A percentile compares a stretch with the other conserved stretches of the same genome.
These are phyloP conservation scores for Plasmodium malariae DNA, from an alignment of 169 alveolate species.

Conservation along the genomic window DNA sequence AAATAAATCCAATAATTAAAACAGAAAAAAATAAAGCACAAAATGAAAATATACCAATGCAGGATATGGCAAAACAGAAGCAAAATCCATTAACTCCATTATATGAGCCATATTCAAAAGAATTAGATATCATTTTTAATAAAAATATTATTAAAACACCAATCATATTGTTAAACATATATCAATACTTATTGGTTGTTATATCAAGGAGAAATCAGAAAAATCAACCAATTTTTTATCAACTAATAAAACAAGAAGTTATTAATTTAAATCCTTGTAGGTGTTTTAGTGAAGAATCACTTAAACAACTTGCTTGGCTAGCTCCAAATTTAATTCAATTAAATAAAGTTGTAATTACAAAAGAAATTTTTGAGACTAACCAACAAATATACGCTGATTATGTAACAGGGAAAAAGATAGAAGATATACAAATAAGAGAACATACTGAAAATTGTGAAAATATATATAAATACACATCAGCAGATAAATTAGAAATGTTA, in stretches of 20 bases:
- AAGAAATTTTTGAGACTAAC: slow-evolving; percentile 54
- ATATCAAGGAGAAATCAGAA: slow-evolving; percentile 62
- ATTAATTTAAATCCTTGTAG: slow-evolving; percentile 8
- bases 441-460: slow-evolving; percentile 49
- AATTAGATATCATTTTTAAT: slow-evolving; percentile 60
- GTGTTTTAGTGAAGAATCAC: slow-evolving; percentile 23
- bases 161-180: slow-evolving; percentile 10
- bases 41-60: slow-evolving; percentile 14
- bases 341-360: slow-evolving; percentile 66
- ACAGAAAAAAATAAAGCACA: slow-evolving; percentile 19
- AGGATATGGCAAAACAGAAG: slow-evolving; percentile 45
- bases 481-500: slow-evolving; percentile 60
- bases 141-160: slow-evolving; percentile 20
- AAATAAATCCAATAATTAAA: slow-evolving; percentile 52
- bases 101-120: slow-evolving; percentile 62
- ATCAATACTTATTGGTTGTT: slow-evolving; percentile 28
- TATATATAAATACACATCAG: slow-evolving; percentile 46
- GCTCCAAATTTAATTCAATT: slow-evolving; percentile 73
- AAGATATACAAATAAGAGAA: slow-evolving; percentile 77
- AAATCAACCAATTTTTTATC: slow-evolving; percentile 63
- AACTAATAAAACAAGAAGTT: slow-evolving; percentile 50
- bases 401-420: slow-evolving; percentile 70
- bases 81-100: slow-evolving; percentile 49
- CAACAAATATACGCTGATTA: slow-evolving; percentile 33
- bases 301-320: slow-evolving; percentile 72